Conservation (phyloP, 2,329 filamentous ascomycete species). For the Pseudovirgaria hyperparasitica region DNA sequence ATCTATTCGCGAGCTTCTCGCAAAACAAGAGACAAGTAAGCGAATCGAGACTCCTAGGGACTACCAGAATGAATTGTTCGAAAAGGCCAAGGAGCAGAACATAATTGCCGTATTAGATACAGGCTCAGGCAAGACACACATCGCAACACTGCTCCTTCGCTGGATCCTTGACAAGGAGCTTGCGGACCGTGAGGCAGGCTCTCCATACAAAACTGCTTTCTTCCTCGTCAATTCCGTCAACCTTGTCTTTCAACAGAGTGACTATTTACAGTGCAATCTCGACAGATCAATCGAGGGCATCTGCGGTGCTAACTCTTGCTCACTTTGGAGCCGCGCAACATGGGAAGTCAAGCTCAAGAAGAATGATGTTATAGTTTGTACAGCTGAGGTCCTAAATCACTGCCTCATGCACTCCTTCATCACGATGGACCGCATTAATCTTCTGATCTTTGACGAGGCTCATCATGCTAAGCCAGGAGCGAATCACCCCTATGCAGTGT, state of each 20-base stretch:
- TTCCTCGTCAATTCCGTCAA: constrained; percentile 88
- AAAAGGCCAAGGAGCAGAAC: constrained; percentile 72
- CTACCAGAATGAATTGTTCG: constrained; percentile 86
- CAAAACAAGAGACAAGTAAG: constrained; percentile 35
- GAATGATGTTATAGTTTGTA: constrained; percentile 83
- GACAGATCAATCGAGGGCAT: constrained; percentile 62
- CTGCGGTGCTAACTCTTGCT: constrained; percentile 54
- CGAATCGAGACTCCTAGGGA: constrained; percentile 72
- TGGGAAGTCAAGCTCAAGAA: constrained; percentile 47
- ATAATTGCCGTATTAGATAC: constrained; percentile 89
- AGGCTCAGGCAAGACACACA: constrained; percentile 94
- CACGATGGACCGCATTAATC: constrained; percentile 68
- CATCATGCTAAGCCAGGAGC: constrained; percentile 97
- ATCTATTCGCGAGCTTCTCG: constrained; percentile 41
- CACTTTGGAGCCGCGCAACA: constrained; percentile 46
- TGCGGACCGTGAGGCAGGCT: constrained; percentile 49
- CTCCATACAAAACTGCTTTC: constrained; percentile 57
- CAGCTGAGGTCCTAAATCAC: constrained; percentile 71
- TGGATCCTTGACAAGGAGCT: constrained; percentile 68
- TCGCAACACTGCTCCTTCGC: constrained; percentile 73
- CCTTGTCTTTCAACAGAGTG: constrained; percentile 78
- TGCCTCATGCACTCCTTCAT: constrained; percentile 71
- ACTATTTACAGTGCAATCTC: constrained; percentile 69
- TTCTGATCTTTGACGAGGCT: constrained; percentile 90
- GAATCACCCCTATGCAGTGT: constrained; percentile 74